These are phyloP conservation scores for Solidago caesia DNA, from an alignment of 129 eudicot species.

Conservation along the genomic window DNA sequence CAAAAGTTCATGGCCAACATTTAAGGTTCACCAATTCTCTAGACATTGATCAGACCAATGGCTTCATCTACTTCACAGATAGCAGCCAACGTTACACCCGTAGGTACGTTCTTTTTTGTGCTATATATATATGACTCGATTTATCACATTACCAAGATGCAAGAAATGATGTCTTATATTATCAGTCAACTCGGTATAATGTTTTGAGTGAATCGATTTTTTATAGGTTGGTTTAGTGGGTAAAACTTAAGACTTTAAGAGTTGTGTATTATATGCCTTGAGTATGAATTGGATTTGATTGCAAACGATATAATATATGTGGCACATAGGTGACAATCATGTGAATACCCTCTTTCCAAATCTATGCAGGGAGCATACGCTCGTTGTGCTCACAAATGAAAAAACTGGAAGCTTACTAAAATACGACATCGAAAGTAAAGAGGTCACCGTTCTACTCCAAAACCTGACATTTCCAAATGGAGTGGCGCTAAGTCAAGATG, in stretches of 20 bases:
- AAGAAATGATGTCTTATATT: no score
- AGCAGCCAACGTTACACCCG: constrained; percentile 62
- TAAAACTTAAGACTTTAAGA: no score
- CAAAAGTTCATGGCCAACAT: constrained; percentile 44
- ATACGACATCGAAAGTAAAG: constrained; percentile 50
- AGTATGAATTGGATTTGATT: no score
- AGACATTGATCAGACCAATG: constrained; percentile 58
- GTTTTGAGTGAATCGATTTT: no score
- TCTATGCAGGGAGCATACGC: constrained; percentile 39
- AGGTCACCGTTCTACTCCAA: constrained; percentile 41
- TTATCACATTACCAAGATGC: no score
- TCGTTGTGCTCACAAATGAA: constrained; percentile 45
- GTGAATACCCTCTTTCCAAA: background rate
- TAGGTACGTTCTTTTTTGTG: constrained; percentile 44
- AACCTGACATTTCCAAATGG: constrained; percentile 85
- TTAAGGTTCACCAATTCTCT: constrained; percentile 65
- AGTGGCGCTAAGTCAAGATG: constrained; percentile 68
- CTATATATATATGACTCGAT: background rate
- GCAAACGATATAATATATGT: no score
- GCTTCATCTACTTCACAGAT: constrained; percentile 72
- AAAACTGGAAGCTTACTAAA: constrained; percentile 71
- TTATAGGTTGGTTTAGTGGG: no score
- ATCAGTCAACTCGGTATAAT: no score
- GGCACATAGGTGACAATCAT: no score
- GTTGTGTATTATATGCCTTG: no score